Conservation (phyloP, 1,284 basidiomycete genomes). For the Sanghuangporus weigelae region DNA sequence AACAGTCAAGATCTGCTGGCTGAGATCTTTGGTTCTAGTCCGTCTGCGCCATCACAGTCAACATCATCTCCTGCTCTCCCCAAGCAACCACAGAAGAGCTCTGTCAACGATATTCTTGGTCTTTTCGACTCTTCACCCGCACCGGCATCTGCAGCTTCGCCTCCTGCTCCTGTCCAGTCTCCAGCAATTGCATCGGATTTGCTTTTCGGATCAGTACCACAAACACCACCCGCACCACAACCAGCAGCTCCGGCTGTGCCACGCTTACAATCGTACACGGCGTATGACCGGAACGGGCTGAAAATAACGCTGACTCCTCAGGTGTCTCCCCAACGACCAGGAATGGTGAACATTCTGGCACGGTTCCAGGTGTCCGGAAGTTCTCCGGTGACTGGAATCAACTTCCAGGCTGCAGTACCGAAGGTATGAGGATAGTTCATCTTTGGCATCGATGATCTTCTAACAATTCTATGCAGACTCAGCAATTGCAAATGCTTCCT, state of each 20-base stretch:
- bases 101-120: conserved; percentile 88
- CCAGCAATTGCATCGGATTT: conserved; percentile 20
- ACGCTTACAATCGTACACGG: conserved; percentile 69
- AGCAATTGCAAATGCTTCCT: conserved; percentile 97
- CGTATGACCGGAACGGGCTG: conserved; percentile 89
- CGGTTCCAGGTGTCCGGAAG: conserved; percentile 72
- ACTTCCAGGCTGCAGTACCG: conserved; percentile 97
- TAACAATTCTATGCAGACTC: conserved; percentile 55
- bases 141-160: conserved; percentile 25
- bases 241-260: conserved; percentile 38
- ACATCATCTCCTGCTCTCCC: conserved; percentile 35
- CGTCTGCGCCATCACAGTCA: conserved; percentile 27
- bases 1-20: conserved; percentile 88
- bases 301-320: conserved; percentile 89
- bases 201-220: conserved; percentile 13
- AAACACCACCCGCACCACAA: conserved; percentile 25
- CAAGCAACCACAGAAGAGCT: conserved; percentile 47
- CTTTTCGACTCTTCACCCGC: conserved; percentile 64
- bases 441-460: neutral
- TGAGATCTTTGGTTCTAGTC: conserved; percentile 81
- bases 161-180: conserved; percentile 22
- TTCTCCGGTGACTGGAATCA: conserved; percentile 55
- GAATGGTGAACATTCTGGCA: conserved; percentile 86
- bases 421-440: conserved; percentile 52
- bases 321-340: conserved; percentile 71